Conservation (phyloP, 1,284 basidiomycete genomes). For the Kalmanozyma brasiliensis region DNA sequence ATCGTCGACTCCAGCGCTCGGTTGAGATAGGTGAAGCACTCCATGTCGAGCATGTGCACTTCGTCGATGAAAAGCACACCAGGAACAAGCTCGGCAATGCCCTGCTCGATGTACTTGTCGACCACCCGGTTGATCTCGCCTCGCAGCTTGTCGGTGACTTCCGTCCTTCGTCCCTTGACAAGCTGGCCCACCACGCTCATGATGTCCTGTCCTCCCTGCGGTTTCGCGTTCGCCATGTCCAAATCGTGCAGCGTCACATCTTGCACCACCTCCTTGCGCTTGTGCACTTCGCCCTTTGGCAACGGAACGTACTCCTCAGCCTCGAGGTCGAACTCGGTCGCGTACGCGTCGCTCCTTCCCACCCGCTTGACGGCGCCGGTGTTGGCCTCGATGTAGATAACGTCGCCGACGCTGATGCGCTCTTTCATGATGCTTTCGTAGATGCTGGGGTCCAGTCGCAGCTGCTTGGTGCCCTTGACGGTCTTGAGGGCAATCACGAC, state of each 20-base stretch:
- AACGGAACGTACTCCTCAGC: conserved; percentile 97
- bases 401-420: conserved; percentile 94
- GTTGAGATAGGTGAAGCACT: conserved; percentile 98
- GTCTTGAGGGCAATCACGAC: conserved; percentile 97
- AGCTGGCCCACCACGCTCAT: conserved; percentile 99
- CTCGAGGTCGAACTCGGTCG: conserved; percentile 97
- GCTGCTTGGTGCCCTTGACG: conserved; percentile 96
- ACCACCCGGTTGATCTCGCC: conserved; percentile 98
- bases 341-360: conserved; percentile 95
- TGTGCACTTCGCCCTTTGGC: conserved; percentile 98
- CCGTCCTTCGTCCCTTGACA: conserved; percentile 91
- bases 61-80: conserved; percentile 99
- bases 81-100: conserved; percentile 95
- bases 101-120: conserved; percentile 95
- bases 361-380: conserved; percentile 98
- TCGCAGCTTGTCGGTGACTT: conserved; percentile 95
- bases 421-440: conserved; percentile 98
- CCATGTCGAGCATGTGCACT: conserved; percentile 99
- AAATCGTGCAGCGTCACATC: conserved; percentile 96
- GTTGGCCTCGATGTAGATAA: conserved; percentile 93
- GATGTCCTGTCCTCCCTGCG: conserved; percentile 93
- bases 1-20: conserved; percentile 93
- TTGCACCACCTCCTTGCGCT: conserved; percentile 95
- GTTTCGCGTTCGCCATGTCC: conserved; percentile 94
- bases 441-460: conserved; percentile 91